Base-by-base conservation (phyloP, 1,284 basidiomycete genomes). In the Flammula alnicola region DNA sequence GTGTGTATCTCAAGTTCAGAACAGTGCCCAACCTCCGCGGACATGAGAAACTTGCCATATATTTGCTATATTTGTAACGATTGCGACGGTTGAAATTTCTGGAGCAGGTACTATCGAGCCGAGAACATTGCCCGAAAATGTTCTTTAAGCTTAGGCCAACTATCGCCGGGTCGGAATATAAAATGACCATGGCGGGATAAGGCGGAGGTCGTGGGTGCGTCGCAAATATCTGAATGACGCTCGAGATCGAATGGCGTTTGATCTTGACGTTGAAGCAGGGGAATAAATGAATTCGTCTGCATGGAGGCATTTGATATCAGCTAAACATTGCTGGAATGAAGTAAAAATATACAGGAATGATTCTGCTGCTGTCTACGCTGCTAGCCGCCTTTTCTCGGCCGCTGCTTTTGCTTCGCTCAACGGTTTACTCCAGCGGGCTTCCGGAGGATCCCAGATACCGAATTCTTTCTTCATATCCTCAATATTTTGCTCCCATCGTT, bases 401-500 rank as follows among this genome's bases (percentile, higher is more conserved):
- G 79, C 75, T 10, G 69, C 70, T 56, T 74, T 76, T 11, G 82
- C 81, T 63, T 84, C 82, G 31, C 63, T 75, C 44, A 84, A 66
- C 20, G 83, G 80, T 58, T 76, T 81, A 43, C 78, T 72, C 85
- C 84, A 87, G 51, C 71, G 73, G n/a, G 81, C 76, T 49, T 77
- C 72, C 4, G 88, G 88, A 29, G 87, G 81, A 63, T 90, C 83
- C 83, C 83, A 88, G 33, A 95, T 79, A n/a, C 93, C 91, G 14
- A 96, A 74, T 63, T 95, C 90, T 53, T 69, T 75, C 68, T 91
- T 88, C 70, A 98, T 77, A 47, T 93, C 87, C 2, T 81, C 81
- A 3, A 96, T 71, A 49, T 91, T 79, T 68, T 92, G 86, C 48
- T 85, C 84, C 95, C 95, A 99, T 51, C 94, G 75, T 67, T 93